Evolutionary conservation across 1,284 basidiomycete genomes (phyloP), one percentile per base, ranked within the genome.

Genomic region (Coniophora puteana): DNA sequence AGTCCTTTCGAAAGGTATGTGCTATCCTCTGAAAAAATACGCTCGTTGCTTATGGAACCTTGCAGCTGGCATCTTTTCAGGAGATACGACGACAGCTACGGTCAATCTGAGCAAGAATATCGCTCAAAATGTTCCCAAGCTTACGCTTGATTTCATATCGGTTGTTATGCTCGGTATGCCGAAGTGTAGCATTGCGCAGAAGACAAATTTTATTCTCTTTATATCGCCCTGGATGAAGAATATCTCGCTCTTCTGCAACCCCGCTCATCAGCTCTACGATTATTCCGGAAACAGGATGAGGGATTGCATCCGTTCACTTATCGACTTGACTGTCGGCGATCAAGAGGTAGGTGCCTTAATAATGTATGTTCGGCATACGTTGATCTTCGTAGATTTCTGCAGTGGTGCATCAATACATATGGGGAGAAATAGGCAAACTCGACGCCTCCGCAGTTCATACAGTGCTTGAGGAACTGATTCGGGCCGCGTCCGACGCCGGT

Each of bases 181-280:
- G 43, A 79, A 78, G 56, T 60, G 68, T 5, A 60, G 59, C 2
- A 47, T 57, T 18, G 63, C 74, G 2, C 80, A 82, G 42, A 79
- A 83, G 40, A 76, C 88, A 21, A 76, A 76, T 40, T 90, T 83
- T 52, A 60, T 93, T 14, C 79, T 85, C 46, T 93, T 92, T 54
- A 74, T 93, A 67, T 77, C 75, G 32, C 89, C 92, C 3, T 95
- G 92, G 92, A 73, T 94, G 34, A 80, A 75, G 58, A 93, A 93
- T 54, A 67, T 95, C 3, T 69, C 78, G 2, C 58, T 68, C 16
- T 93, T 89, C 51, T 76, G 79, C 27, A 83, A 84, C 51, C 83
- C 89, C 1, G 77, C 79, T 1, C 74, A 73, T 48, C 60, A 67
- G 20, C 59, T 80, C 17, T 88, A 76, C 47, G 87, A 90, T 44